Evolutionary conservation across 257 asterid genomes (phyloP).

Genomic region (Lantana camara): DNA sequence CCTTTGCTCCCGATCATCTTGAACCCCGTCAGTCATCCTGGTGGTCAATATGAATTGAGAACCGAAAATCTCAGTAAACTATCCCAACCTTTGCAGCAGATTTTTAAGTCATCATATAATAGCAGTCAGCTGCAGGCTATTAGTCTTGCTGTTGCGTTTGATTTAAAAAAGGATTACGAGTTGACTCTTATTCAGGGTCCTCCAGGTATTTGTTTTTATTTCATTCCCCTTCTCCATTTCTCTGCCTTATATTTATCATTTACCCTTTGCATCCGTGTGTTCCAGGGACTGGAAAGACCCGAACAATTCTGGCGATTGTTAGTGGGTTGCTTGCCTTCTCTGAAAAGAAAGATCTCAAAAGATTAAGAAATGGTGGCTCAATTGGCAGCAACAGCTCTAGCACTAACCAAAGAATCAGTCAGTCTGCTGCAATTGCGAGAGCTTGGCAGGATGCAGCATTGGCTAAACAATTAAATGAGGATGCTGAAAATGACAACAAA

Average conservation of each 20-base stretch:
- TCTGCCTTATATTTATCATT: conserved; percentile 12
- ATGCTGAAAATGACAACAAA: conserved; percentile 41
- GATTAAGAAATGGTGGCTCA: conserved; percentile 44
- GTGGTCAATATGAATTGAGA: conserved; percentile 43
- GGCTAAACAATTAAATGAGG: conserved; percentile 73
- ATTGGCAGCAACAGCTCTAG: conserved; percentile 35
- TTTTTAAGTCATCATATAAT: conserved; percentile 71
- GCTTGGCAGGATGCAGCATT: conserved; percentile 99
- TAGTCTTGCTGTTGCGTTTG: conserved; percentile 63
- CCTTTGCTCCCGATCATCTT: conserved; percentile 88
- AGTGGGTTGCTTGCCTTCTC: conserved; percentile 81
- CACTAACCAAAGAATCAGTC: conserved; percentile 55
- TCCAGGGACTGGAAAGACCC: conserved; percentile 94
- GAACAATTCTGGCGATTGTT: conserved; percentile 86
- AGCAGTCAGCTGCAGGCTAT: conserved; percentile 91
- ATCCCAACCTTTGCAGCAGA: conserved; percentile 67
- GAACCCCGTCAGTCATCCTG: conserved; percentile 62
- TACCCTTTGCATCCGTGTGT: conserved; percentile 25
- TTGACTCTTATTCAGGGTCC: conserved; percentile 98
- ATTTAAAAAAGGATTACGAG: conserved; percentile 60
- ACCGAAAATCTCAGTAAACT: conserved; percentile 54
- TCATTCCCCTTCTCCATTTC: conserved; percentile 7
- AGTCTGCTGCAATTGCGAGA: conserved; percentile 87
- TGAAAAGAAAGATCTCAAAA: conserved; percentile 52
- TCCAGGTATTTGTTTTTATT: conserved; percentile 70